Evolutionary conservation across 116 monocot genomes (phyloP).

Genomic region (Papilionanthe hybrid): DNA sequence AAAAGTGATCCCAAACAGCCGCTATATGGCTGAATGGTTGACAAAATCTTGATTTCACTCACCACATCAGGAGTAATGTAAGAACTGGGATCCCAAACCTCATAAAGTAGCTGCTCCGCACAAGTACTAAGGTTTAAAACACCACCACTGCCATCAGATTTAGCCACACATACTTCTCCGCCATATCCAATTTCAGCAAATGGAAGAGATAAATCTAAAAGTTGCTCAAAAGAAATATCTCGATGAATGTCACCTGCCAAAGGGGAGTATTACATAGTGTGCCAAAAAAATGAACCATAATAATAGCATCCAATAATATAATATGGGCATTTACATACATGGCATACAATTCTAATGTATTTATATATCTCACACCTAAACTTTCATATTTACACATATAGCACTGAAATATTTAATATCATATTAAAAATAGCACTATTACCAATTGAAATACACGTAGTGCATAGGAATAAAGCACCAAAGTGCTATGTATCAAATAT

Average conservation of each 20-base stretch:
- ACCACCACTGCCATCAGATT: conserved; percentile 83
- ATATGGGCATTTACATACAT: too few species aligned
- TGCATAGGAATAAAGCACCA: too few species aligned
- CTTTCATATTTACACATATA: too few species aligned
- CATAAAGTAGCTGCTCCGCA: conserved; percentile 93
- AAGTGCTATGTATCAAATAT: too few species aligned
- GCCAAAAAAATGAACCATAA: not conserved
- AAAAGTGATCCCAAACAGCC: too few species aligned
- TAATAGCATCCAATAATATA: not conserved
- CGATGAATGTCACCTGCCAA: conserved; percentile 71
- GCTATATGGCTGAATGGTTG: too few species aligned
- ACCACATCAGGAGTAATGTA: conserved; percentile 98
- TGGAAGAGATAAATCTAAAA: conserved; percentile 92
- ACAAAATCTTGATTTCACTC: conserved; percentile 3
- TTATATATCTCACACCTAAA: too few species aligned
- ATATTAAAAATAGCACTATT: too few species aligned
- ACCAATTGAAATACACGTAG: too few species aligned
- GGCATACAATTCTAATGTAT: too few species aligned
- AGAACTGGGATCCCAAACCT: conserved; percentile 76
- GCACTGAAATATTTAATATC: too few species aligned
- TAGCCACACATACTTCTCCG: conserved; percentile 71
- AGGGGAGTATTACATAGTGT: conserved; percentile 2
- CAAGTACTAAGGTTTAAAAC: conserved; percentile 60
- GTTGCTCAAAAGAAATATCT: conserved; percentile 59
- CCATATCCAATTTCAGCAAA: conserved; percentile 70